Conservation (phyloP, 2,329 filamentous ascomycete genomes). For the Epichloe sylvatica region DNA sequence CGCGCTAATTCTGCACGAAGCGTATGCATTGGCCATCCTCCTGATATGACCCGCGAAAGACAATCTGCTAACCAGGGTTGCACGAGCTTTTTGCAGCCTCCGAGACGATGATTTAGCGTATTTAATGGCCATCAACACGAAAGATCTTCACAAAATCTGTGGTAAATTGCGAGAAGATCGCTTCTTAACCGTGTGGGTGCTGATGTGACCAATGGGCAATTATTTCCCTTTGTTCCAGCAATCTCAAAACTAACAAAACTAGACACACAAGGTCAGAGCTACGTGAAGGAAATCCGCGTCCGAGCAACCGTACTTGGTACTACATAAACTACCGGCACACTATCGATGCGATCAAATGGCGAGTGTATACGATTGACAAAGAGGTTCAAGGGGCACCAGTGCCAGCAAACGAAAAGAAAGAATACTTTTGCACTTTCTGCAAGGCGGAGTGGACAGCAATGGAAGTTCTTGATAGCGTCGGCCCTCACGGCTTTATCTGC, state of each 20-base stretch:
- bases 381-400: slow-evolving; percentile 74
- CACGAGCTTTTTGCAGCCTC: slow-evolving; percentile 44
- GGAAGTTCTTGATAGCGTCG: slow-evolving; percentile 69
- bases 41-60: neutral
- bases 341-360: slow-evolving; percentile 93
- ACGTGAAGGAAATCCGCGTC: slow-evolving; percentile 66
- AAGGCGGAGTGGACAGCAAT: slow-evolving; percentile 77
- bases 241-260: slow-evolving; percentile 28
- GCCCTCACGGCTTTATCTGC: slow-evolving; percentile 64
- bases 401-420: slow-evolving; percentile 74
- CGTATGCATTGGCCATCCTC: slow-evolving; percentile 35
- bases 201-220: neutral
- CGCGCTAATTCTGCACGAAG: slow-evolving; percentile 70
- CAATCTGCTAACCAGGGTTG: neutral
- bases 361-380: slow-evolving; percentile 76
- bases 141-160: slow-evolving; percentile 82
- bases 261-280: slow-evolving; percentile 54
- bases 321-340: slow-evolving; percentile 91
- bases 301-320: slow-evolving; percentile 83
- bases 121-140: slow-evolving; percentile 77
- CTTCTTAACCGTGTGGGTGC: slow-evolving; percentile 60
- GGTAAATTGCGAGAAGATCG: slow-evolving; percentile 76
- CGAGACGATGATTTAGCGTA: slow-evolving; percentile 80
- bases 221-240: neutral
- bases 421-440: slow-evolving; percentile 74